Evolutionary conservation across 805 yeast genomes (phyloP).

Genomic region (Candida nonsorbophila): DNA sequence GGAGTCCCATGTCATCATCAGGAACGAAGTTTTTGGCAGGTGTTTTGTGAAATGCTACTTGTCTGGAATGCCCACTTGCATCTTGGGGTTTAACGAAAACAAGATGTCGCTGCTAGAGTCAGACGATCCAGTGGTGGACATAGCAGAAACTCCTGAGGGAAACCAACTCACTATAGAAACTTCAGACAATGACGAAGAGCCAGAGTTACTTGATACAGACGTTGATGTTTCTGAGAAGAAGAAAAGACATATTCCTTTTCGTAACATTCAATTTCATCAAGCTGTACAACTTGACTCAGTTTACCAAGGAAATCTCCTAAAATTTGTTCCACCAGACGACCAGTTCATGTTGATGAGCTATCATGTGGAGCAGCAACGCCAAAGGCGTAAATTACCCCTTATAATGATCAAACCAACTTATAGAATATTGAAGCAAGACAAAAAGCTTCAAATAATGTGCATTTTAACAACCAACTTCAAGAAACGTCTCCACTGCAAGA

Average conservation of each 20-base stretch:
- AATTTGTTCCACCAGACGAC: conserved; percentile 82
- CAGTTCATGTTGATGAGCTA: conserved; percentile 33
- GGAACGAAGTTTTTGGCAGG: conserved; percentile 29
- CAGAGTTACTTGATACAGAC: conserved; percentile 1
- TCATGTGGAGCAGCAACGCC: conserved; percentile 38
- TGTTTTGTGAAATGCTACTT: conserved; percentile 33
- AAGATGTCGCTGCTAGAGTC: conserved; percentile 21
- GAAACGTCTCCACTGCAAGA: conserved; percentile 27
- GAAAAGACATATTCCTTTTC: conserved; percentile 21
- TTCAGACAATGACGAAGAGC: conserved; percentile 1
- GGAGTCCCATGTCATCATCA: conserved; percentile 16
- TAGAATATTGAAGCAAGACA: conserved; percentile 14
- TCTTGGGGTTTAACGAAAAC: conserved; percentile 35
- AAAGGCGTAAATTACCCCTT: conserved; percentile 34
- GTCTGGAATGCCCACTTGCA: conserved; percentile 41
- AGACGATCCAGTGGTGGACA: conserved; percentile 6
- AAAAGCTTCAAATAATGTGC: conserved; percentile 30
- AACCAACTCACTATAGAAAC: conserved; percentile 1
- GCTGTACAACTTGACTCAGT: conserved; percentile 73
- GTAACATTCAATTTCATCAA: conserved; percentile 43
- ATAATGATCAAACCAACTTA: conserved; percentile 38
- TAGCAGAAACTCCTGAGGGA: neutral
- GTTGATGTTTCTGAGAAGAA: no score
- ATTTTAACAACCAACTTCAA: conserved; percentile 29
- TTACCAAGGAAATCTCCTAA: conserved; percentile 61